phyloP scores from a whole-genome alignment of 306 rosid genomes.

The Ammopiptanthus mongolicus region DNA sequence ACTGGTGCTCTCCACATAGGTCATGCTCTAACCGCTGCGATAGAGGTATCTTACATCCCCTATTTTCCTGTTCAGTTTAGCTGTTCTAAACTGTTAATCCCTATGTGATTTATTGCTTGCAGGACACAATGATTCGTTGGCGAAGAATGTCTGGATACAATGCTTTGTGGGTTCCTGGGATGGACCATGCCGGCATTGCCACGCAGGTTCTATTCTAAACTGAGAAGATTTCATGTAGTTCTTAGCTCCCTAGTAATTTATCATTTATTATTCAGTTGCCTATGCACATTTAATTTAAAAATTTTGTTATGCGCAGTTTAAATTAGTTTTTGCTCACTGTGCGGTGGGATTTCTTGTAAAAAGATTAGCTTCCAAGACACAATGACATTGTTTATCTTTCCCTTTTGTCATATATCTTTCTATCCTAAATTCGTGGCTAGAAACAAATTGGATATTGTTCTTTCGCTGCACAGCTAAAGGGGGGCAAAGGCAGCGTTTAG shows the following conservation, averaged over 20 bases:
- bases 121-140: constrained; percentile 98
- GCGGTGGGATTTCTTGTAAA: background rate
- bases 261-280: constrained; percentile 4
- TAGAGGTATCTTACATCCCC: constrained; percentile 52
- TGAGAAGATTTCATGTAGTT: background rate
- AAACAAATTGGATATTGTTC: background rate
- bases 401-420: background rate
- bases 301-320: background rate
- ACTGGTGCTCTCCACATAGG: constrained; percentile 98
- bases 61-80: constrained; percentile 12
- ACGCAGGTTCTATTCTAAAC: constrained; percentile 63
- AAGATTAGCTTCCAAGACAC: background rate
- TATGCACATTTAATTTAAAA: background rate
- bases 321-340: background rate
- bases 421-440: background rate
- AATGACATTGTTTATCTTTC: background rate
- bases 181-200: constrained; percentile 99
- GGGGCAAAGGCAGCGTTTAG: background rate
- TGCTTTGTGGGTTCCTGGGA: constrained; percentile 94
- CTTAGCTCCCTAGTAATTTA: background rate
- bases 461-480: background rate
- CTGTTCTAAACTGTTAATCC: background rate
- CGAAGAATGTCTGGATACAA: constrained; percentile 90
- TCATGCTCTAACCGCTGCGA: constrained; percentile 91
- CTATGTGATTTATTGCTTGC: constrained; percentile 24